Evolutionary conservation across 75 land plant genomes (phyloP), one percentile per base, ranked within the genome.

Genomic region (Isoetes taiwanensis): DNA sequence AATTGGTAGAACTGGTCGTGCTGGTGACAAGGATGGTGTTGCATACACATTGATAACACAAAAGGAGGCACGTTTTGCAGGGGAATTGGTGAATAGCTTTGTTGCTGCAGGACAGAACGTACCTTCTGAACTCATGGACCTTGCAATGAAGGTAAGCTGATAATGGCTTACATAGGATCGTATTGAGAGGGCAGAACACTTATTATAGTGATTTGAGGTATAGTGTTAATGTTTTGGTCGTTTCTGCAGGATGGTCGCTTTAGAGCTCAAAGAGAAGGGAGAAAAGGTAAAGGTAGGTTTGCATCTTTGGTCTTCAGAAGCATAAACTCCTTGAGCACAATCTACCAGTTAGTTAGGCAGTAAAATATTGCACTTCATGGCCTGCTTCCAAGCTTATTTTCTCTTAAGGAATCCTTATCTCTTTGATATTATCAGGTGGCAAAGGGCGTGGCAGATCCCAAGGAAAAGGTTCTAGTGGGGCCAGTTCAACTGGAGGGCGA

Each of bases 1-100:
- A 26, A 79, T 93, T 79, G 98, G 98, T 34, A 71, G 98, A 55
- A 93, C 98, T 67, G 98, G 98, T 27, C 81, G 98, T 66, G 98
- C 98, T 60, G 98, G 98, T 56, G 98, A 93, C 31, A 93, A 93
- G 66, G 98, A 93, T 56, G 98, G 98, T 6, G 76, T 66, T 40
- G 98, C 98, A 27, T 80, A 84, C 70, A 88, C 98, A 17, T 86
- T 93, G 39, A 72, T 93, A 21, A 93, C 96, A 2, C 77, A 77
- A 33, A 91, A 81, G 52, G 95, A 91, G 66, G 90, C 98, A 26
- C 73, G 90, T 9, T 93, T 93, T 81, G 89, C 98, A 24, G 96
- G 90, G 41, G 98, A 93, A 48, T 76, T 93, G 32, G 89, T 93
- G 12, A 79, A 82, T 43, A 79, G 85, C 65, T 71, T 93, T 56